Evolutionary conservation across 768 basidiomycete genomes (phyloP), one percentile per base, ranked within the genome.

Genomic region (Mycena leptocephala): DNA sequence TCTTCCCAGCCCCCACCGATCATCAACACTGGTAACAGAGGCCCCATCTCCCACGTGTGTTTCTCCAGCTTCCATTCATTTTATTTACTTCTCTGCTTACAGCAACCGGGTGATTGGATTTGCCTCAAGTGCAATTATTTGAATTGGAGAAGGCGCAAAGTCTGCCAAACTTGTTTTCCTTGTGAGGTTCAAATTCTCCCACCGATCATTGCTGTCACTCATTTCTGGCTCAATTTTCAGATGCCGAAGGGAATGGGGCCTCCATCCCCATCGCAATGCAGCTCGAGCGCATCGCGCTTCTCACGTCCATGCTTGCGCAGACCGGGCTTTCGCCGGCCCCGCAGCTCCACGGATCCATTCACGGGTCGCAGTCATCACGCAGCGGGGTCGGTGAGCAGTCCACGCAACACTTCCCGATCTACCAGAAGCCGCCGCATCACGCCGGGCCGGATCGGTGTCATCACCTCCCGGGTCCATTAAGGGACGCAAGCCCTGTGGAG

Each of bases 201-300:
- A 3, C 20, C 76, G 43, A 13, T 33, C 20, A 74, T 59, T 71
- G 30, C 62, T 70, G 70, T 73, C 55, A 35, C 64, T 70, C 70
- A 48, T 66, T 70, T n/a, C n/a, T n/a, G n/a, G n/a, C 33, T 61
- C 61, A 64, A 58, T 28, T 70, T 55, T 58, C 75, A 96, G 95
- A 96, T 77, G 95, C 95, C 16, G 95, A 96, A 81, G 95, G 95
- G 2, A 96, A 96, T 79, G 95, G 95, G 4, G 95, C 96, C 83
- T 96, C 95, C 4, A 95, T 96, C 80, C 95, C 95, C 56, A 90
- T 93, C 43, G 94, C 94, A 26, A 95, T 96, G 53, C 95, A 96
- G 83, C 92, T 94, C 18, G 95, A 96, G 81, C 92, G 95, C 69
- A 95, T 96, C 78, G 93, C 93, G 30, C 88, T 96, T 24, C 89